phyloP scores from a whole-genome alignment of 2,329 filamentous ascomycete genomes.

The Scytalidium sp. region DNA sequence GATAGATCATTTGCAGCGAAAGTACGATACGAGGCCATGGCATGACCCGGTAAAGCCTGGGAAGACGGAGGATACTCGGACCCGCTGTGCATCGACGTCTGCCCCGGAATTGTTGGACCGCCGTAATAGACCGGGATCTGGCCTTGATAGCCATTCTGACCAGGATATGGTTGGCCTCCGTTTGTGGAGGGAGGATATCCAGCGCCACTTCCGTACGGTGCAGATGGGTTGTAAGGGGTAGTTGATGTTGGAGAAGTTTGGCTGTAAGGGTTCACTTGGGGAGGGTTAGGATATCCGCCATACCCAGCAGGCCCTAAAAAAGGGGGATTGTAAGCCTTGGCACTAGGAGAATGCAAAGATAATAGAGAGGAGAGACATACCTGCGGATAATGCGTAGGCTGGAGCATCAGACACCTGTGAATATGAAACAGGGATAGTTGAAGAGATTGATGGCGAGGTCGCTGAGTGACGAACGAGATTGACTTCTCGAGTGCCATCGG shows the following conservation, averaged over 20 bases:
- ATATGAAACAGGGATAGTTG: slow-evolving; percentile 76
- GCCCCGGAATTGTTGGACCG: background rate
- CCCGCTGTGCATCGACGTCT: background rate
- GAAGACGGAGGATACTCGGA: background rate
- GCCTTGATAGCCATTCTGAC: slow-evolving; percentile 33
- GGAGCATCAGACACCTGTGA: slow-evolving; percentile 43
- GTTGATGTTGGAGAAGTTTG: slow-evolving; percentile 10
- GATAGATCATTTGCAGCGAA: slow-evolving; percentile 13
- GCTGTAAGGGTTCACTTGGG: slow-evolving; percentile 21
- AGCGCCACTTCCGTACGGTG: slow-evolving; percentile 19
- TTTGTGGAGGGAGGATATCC: slow-evolving; percentile 13
- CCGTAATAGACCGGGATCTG: background rate
- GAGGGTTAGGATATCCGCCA: slow-evolving; percentile 22
- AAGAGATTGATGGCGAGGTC: slow-evolving; percentile 73
- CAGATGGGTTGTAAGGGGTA: slow-evolving; percentile 14
- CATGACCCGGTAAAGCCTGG: background rate
- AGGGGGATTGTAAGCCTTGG: background rate
- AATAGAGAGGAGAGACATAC: background rate
- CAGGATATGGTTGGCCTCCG: slow-evolving; percentile 18
- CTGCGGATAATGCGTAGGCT: slow-evolving; percentile 19
- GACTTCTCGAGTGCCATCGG: slow-evolving; percentile 57
- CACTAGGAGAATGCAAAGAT: background rate
- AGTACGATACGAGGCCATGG: background rate
- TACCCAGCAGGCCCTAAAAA: slow-evolving; percentile 22
- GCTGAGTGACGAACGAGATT: slow-evolving; percentile 66